Conservation (phyloP, 345 rosid genomes). For the Ricinus communis region DNA sequence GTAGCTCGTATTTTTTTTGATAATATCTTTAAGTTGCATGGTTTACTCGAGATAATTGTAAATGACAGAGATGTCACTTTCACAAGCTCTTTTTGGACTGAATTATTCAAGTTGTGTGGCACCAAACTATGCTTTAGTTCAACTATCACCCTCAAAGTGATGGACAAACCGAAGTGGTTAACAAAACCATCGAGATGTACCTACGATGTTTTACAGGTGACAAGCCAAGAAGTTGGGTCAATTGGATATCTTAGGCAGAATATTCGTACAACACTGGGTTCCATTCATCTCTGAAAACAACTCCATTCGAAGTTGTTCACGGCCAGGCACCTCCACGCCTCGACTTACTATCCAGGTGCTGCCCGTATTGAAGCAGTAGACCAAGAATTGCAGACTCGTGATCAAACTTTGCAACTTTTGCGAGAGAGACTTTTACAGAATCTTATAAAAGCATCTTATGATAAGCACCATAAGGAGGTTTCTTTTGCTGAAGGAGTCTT, state of each 20-base stretch:
- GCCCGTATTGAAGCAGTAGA: not conserved
- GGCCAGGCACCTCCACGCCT: not conserved
- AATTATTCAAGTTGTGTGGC: too few species aligned
- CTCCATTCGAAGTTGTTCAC: not conserved
- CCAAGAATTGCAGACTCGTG: not conserved
- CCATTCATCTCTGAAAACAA: not conserved
- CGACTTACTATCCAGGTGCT: not conserved
- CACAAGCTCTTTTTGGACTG: not conserved
- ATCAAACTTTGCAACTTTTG: too few species aligned
- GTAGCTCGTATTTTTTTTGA: too few species aligned
- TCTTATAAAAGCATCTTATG: not conserved
- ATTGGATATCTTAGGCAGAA: conserved; percentile 10
- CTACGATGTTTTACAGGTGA: not conserved
- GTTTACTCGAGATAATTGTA: too few species aligned
- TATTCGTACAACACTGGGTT: not conserved
- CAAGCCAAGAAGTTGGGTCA: not conserved
- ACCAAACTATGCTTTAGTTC: not conserved
- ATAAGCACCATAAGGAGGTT: not conserved
- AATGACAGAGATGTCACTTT: too few species aligned
- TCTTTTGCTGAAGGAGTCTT: not conserved
- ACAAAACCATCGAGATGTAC: not conserved
- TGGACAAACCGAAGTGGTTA: conserved; percentile 3
- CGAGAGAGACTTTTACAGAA: too few species aligned
- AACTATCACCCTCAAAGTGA: conserved; percentile 9
- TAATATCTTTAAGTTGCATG: too few species aligned